Evolutionary conservation across 257 asterid genomes (phyloP), one percentile per base, ranked within the genome.

Genomic region (Gentiana straminea): DNA sequence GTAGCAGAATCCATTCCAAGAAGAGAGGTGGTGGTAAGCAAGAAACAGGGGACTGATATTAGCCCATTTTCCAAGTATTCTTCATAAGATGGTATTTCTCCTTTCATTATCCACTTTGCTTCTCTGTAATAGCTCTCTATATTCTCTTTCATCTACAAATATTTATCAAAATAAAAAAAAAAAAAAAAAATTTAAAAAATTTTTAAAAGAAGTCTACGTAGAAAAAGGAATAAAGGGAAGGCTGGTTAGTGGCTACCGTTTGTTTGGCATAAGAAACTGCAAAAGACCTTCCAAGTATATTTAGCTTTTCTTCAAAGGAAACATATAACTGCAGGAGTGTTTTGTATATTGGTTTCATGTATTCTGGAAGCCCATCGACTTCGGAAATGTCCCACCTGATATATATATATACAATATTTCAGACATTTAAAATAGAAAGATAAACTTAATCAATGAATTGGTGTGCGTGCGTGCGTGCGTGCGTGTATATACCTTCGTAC

Each of bases 41-140:
- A 58, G 37, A 65, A 75, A 59, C 72, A 77, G 1, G 77, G 63
- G 74, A 81, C 55, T 1, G 84, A 76, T 1, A 76, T 34, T 15
- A 76, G 56, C 44, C 71, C 84, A 54, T 74, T 79, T 32, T 35
- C 51, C 58, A 74, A 49, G 75, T 79, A 79, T 32, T 77, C 80
- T 8, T 45, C 54, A 53, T 79, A 79, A 13, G 71, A 41, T 10
- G 89, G 81, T 64, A 62, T 60, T 60, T 69, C 60, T 56, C 81
- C 81, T 71, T 69, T 58, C 3, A 15, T 15, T 15, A 15, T 15
- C 24, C 24, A 15, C 24, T 15, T 15, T 15, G 24, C 24, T 15
- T 15, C 84, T 2, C 58, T 59, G 61, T 62, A 36, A 75, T 52
- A 52, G 35, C 56, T 52, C 39, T 52, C 35, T 36, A 13, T 8